Base-by-base conservation (phyloP, 441 rosid genomes). In the Bruguiera hainesii region DNA sequence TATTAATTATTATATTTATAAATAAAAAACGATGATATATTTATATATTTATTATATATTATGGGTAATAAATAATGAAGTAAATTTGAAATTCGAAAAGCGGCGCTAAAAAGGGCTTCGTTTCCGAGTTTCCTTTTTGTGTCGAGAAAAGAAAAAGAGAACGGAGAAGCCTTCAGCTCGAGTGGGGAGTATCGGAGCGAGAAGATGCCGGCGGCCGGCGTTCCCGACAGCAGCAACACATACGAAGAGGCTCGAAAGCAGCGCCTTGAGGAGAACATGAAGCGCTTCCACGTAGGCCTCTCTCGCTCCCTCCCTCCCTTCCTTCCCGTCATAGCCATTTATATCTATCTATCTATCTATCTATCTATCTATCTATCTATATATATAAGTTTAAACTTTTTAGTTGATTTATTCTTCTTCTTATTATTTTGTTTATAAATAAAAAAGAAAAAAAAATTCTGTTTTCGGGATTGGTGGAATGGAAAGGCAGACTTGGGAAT, bases 241-340 rank as follows among this genome's bases (percentile, higher is more conserved):
- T 83, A 83, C 28, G 91, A 87, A 42, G 85, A 80, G 33, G 76
- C 76, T 73, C 84, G 89, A 52, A 82, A 79, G 67, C 74, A 71
- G 52, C 86, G 85, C n/a, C 77, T 83, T 3, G 50, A 77, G 62
- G 83, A 83, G 76, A 87, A 87, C 75, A 73, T 65, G 51, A 79
- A 72, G 76, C 78, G 81, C 28, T 72, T 86, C 42, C 66, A 86
- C 83, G 91, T 80, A 11, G 20, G 3, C 3, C 30, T 5, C 29
- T 7, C 7, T 7, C 4, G n/a, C 20, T 25, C n/a, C 3, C 19
- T 13, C 30, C 18, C 16, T 53, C 63, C 63, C 20, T 8, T 0
- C 48, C n/a, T 37, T 58, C 28, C 25, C 2, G 58, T 21, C 37
- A 33, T 33, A 7, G 9, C 37, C 1, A 21, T 51, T 26, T 26